A percentile compares a stretch with the other conserved stretches of the same genome.
Evolutionary conservation across 345 rosid species (phyloP).

Genomic region (Murraya koenigii): DNA sequence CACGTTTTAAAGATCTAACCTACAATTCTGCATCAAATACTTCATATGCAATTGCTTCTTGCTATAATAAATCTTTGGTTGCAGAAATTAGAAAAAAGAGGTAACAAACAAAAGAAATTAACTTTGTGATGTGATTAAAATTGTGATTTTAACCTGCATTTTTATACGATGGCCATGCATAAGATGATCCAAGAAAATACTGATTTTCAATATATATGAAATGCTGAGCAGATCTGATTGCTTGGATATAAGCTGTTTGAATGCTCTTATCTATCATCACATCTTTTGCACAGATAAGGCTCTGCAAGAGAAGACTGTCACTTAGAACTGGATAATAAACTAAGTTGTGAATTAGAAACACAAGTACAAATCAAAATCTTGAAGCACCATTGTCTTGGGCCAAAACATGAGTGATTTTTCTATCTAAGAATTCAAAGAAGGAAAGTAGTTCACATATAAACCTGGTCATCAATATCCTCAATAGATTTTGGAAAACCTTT

Average conservation of each 20-base stretch:
- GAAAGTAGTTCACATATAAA: conserved; percentile 29
- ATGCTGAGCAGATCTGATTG: conserved; percentile 97
- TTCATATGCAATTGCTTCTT: not conserved
- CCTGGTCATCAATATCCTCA: conserved; percentile 44
- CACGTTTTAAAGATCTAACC: not conserved
- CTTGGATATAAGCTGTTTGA: conserved; percentile 91
- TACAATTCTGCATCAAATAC: not conserved
- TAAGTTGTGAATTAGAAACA: not conserved
- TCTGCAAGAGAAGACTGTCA: conserved; percentile 46
- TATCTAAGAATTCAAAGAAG: not conserved
- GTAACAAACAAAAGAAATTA: not conserved
- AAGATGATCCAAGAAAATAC: conserved; percentile 96
- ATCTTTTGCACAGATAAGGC: conserved; percentile 62
- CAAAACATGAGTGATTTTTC: not conserved
- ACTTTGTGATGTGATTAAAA: not conserved
- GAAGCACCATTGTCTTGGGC: not conserved
- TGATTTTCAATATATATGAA: conserved; percentile 96
- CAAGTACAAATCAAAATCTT: not conserved
- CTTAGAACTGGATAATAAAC: conserved; percentile 10
- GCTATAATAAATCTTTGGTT: not conserved
- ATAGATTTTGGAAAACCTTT: conserved; percentile 72
- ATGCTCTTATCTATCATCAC: conserved; percentile 87
- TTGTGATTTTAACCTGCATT: conserved; percentile 61
- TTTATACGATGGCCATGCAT: conserved; percentile 87
- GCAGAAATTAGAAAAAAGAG: not conserved